Evolutionary conservation across 331 rosid species (phyloP).

Genomic region (Acacia pycnantha): DNA sequence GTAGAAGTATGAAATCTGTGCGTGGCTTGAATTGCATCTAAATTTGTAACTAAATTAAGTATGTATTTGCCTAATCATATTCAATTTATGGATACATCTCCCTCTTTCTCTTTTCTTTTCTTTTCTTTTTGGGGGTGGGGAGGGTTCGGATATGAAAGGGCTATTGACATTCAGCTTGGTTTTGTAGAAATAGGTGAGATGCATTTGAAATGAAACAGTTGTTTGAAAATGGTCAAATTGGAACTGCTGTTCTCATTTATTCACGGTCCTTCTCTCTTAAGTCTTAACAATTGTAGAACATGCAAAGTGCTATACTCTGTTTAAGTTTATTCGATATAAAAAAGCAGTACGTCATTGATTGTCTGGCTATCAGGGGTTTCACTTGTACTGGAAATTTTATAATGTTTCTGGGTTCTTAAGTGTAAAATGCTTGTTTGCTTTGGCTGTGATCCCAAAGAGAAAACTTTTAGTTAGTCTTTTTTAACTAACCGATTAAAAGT

Average conservation of each 20-base stretch:
- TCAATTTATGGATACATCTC: too few species aligned
- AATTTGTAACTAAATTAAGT: not conserved
- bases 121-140: not conserved
- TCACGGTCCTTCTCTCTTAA: not conserved
- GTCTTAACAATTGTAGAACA: not conserved
- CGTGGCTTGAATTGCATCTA: not conserved
- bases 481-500: not conserved
- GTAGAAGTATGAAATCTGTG: not conserved
- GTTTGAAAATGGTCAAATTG: not conserved
- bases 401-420: not conserved
- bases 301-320: not conserved
- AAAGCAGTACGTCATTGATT: not conserved
- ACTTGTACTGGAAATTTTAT: not conserved
- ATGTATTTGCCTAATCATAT: not conserved
- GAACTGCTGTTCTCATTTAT: not conserved
- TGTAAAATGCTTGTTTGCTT: slow-evolving; percentile 4
- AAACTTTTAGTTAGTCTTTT: slow-evolving; percentile 12
- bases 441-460: not conserved
- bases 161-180: not conserved
- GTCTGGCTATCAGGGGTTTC: not conserved
- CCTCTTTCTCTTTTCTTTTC: too few species aligned
- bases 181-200: not conserved
- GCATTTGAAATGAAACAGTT: not conserved
- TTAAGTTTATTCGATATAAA: not conserved
- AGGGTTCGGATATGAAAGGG: not conserved